phyloP scores from a whole-genome alignment of 108 stramenopile species.

The Skeletonema grethae region DNA sequence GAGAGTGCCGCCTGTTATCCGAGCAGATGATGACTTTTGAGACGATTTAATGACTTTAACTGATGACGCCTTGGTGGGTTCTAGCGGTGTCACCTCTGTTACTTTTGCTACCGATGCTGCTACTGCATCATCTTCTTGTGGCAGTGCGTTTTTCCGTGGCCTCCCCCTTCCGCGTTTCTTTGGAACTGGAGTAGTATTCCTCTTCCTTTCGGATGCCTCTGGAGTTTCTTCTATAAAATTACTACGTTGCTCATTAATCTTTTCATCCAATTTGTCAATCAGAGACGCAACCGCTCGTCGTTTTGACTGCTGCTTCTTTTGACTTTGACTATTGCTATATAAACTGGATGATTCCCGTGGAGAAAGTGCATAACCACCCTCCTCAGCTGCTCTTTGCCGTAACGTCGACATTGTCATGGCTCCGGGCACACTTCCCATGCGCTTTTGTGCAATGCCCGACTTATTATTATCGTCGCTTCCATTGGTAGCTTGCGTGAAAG shows the following conservation, averaged over 20 bases:
- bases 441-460: conserved; percentile 14
- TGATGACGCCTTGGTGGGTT: not conserved
- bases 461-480: not conserved
- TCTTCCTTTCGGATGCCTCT: not conserved
- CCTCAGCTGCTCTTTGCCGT: conserved; percentile 28
- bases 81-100: conserved; percentile 9
- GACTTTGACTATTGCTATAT: conserved; percentile 22
- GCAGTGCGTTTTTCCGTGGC: conserved; percentile 11
- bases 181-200: not conserved
- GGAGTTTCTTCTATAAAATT: conserved; percentile 8
- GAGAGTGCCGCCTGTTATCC: conserved; percentile 29
- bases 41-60: conserved; percentile 1
- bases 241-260: conserved; percentile 25
- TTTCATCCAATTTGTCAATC: conserved; percentile 38
- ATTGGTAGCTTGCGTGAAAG: conserved; percentile 21
- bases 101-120: not conserved
- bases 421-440: conserved; percentile 40
- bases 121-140: not conserved
- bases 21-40: conserved; percentile 6
- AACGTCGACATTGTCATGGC: conserved; percentile 33
- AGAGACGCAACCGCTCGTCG: conserved; percentile 34
- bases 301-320: conserved; percentile 7
- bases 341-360: conserved; percentile 30
- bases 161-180: conserved; percentile 20
- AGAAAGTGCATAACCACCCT: conserved; percentile 22